Base-by-base conservation (phyloP, 2,329 filamentous ascomycete species). In the Aspergillus nomiae region DNA sequence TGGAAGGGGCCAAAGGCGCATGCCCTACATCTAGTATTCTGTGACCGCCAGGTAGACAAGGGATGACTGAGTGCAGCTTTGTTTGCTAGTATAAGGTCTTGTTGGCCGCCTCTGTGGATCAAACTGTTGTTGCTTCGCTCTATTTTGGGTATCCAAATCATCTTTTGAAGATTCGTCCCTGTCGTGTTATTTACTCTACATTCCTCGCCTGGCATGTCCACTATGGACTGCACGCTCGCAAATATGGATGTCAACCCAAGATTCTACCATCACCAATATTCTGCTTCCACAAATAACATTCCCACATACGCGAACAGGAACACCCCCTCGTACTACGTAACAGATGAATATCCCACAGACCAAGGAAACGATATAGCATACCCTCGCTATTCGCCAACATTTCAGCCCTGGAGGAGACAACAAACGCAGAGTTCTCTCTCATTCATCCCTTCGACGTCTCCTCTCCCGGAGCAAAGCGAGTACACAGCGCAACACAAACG, bases 381-480 rank as follows among this genome's bases (percentile, higher is more conserved):
- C 12, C 68, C 71, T 41, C 67, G 68, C 24, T 70, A 70, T 60
- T 69, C 71, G 21, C 65, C 67, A 11, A 67, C 65, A 38, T 54
- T 68, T 24, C 73, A 73, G 48, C 66, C 74, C 38, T 72, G 72
- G 61, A 73, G 70, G 58, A 74, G 72, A 46, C 74, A 72, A 56
- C 75, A 75, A 60, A 68, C 71, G 43, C 74, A 73, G 43, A 72
- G 67, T 41, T 74, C 74, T 6, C 67, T 78, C 48, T 77, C 76
- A 41, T 78, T 77, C 60, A 66, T 76, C 54, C 71, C 74, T 19
- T 70, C 76, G 46, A 72, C 73, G 9, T 67, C 67, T 41, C 69
- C 71, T 28, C 74, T 73, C 8, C 64, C 67, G 43, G 76, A 77
- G 34, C 65, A 71, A 28, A 59, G 68, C 24, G 74, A 77, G 32